Evolutionary conservation across 345 rosid species (phyloP).

Genomic region (Adansonia digitata): DNA sequence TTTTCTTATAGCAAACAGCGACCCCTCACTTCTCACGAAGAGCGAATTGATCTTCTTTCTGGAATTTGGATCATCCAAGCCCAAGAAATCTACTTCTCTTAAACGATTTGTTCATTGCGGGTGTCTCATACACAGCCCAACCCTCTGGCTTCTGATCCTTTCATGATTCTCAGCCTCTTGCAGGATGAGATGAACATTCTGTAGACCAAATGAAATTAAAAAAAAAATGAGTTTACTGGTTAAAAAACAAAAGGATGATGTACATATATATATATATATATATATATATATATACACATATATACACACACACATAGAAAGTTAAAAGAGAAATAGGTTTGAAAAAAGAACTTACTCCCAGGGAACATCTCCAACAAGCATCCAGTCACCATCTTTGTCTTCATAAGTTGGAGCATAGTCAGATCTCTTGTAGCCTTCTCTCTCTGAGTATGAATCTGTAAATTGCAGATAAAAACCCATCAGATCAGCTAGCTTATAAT

Average conservation of each 20-base stretch:
- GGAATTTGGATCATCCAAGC: not conserved
- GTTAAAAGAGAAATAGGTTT: not conserved
- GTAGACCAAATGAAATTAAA: conserved; percentile 1
- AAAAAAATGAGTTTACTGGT: not conserved
- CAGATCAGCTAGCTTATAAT: not conserved
- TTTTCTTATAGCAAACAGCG: not conserved
- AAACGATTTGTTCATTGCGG: not conserved
- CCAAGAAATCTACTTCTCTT: not conserved
- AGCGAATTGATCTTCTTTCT: not conserved
- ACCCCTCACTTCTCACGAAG: not conserved
- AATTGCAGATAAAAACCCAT: not conserved
- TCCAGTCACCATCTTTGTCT: conserved; percentile 89
- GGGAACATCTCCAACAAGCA: conserved; percentile 84
- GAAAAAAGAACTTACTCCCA: conserved; percentile 47
- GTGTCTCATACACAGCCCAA: conserved; percentile 24
- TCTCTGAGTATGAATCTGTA: conserved; percentile 47
- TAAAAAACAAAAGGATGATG: no score
- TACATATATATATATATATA: not conserved
- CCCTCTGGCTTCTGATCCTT: conserved; percentile 50
- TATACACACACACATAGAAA: no score
- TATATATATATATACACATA: not conserved
- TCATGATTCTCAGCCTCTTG: conserved; percentile 66
- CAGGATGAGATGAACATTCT: conserved; percentile 61
- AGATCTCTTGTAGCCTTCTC: conserved; percentile 62
- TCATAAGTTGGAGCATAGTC: conserved; percentile 66